Evolutionary conservation across 352 stramenopile genomes (phyloP).

Genomic region (Phytophthora quininea): DNA sequence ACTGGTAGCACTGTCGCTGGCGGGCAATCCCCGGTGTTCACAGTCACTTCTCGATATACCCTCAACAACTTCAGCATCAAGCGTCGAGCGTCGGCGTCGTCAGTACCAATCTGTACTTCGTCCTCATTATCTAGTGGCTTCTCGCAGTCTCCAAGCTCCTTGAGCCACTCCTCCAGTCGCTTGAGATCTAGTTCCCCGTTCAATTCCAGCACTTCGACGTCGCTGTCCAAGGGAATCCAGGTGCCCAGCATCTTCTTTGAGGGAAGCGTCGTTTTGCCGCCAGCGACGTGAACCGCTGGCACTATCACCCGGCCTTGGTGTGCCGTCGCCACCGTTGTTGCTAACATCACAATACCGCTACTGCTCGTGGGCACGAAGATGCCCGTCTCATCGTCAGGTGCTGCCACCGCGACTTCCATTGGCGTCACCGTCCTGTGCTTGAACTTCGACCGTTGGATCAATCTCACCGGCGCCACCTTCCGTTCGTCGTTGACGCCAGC

Average conservation of each 20-base stretch:
- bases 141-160: neutral
- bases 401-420: neutral
- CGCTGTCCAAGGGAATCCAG: neutral
- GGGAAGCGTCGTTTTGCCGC: neutral
- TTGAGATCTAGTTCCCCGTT: neutral
- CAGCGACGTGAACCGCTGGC: neutral
- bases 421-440: neutral
- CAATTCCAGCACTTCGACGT: neutral
- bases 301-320: neutral
- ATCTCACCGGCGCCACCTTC: slow-evolving; percentile 1
- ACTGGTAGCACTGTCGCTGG: slow-evolving; percentile 2
- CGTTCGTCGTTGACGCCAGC: neutral
- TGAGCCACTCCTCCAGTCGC: neutral
- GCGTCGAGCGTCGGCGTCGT: neutral
- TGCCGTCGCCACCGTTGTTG: neutral
- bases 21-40: neutral
- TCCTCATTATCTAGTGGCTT: slow-evolving; percentile 1
- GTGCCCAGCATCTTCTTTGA: neutral
- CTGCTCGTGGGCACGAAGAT: neutral
- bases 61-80: neutral
- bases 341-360: neutral
- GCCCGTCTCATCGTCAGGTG: neutral
- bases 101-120: neutral
- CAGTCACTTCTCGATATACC: neutral
- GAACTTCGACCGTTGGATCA: neutral